Base-by-base conservation (phyloP, 805 yeast species). In the Monosporozyma aerobia region DNA sequence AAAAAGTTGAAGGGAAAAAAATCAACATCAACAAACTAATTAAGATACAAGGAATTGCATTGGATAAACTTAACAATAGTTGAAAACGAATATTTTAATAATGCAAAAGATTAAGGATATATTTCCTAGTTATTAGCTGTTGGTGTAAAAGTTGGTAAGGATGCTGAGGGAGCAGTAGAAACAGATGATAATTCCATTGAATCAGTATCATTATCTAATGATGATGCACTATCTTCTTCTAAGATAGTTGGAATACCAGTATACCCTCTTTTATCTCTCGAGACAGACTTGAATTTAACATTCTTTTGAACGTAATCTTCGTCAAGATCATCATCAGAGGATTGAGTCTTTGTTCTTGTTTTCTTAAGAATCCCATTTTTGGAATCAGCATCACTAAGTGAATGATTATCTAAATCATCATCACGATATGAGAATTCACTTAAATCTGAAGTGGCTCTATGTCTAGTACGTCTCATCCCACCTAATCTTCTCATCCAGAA, bases 401-500 rank as follows among this genome's bases (percentile, higher is more conserved):
- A 35, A 30, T 50, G 22, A n/a, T 23, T 39, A 41, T 49, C 46
- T 23, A 55, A 58, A 40, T 59, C 64, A 44, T 61, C 63, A 25
- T 57, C 56, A 3, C 57, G 58, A 39, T 59, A 62, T 3, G 68
- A 63, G 51, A 62, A 63, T 35, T 61, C 65, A 55, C 67, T 63
- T 43, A 65, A 48, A 16, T 60, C 65, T 9, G 67, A 59, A 2
- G 62, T 57, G 5, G 63, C 55, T 53, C 66, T 60, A 16, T 51
- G 59, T 51, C 65, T 62, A 23, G 48, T 63, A 55, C 62, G 63
- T 39, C 49, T 56, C 49, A 55, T 51, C 64, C 67, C 63, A 25
- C 65, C 62, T n/a, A 68, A 68, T 54, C 69, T 59, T 54, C 60
- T 63, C 43, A 59, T 59, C 71, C 71, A 68, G 13, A 59, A 52